Percentiles rank a stretch among this genome's conserved stretches.
Evolutionary conservation across 2,329 filamentous ascomycete species (phyloP).

Genomic region (Macrophomina tecta): DNA sequence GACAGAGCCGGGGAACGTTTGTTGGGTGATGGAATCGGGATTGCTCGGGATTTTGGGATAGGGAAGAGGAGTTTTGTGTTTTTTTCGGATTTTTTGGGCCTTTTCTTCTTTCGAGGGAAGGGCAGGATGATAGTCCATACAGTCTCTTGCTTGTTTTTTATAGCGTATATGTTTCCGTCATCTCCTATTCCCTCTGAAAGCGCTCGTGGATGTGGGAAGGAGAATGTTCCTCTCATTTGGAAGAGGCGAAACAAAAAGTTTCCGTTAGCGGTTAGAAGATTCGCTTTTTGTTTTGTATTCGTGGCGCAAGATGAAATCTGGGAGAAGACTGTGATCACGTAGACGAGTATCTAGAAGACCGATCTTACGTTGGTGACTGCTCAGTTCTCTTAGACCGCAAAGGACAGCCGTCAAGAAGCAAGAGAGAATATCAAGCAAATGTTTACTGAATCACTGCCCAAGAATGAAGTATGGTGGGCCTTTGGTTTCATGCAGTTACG

Average conservation of each 20-base stretch:
- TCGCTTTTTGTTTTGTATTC: not conserved
- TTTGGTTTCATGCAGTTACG: no score
- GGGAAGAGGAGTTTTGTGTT: constrained; percentile 2
- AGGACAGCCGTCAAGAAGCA: no score
- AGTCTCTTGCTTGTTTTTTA: not conserved
- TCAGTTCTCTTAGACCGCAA: no score
- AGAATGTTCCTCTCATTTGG: not conserved
- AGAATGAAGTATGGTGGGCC: no score
- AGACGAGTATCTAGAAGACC: no score
- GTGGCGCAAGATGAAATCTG: not conserved
- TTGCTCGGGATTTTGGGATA: not conserved
- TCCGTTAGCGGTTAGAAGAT: not conserved
- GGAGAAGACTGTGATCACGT: not conserved
- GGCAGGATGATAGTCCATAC: not conserved
- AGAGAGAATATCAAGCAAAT: no score
- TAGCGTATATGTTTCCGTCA: not conserved
- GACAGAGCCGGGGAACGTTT: constrained; percentile 23
- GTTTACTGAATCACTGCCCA: no score
- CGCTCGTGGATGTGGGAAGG: not conserved
- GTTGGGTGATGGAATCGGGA: not conserved
- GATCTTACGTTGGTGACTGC: no score
- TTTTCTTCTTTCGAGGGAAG: not conserved
- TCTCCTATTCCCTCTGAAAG: not conserved
- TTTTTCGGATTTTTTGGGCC: not conserved
- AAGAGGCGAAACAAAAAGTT: not conserved